Conservation (phyloP, 345 rosid genomes). For the Syzygium grande region DNA sequence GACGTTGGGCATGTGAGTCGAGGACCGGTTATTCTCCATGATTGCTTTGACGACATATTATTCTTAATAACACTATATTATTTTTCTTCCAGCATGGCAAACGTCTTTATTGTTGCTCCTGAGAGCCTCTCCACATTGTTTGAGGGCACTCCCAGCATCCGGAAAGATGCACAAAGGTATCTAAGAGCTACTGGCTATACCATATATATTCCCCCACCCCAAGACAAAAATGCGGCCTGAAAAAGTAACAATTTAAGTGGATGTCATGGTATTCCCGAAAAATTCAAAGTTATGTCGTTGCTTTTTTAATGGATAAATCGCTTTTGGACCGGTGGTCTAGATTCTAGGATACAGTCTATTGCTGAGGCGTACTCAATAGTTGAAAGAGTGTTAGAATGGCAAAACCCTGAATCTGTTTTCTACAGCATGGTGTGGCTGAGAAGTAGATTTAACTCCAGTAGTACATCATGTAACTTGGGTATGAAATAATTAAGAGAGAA, state of each 20-base stretch:
- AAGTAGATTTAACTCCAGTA: background rate
- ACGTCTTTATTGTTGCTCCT: constrained; percentile 93
- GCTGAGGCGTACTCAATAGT: background rate
- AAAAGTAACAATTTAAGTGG: background rate
- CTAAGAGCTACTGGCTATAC: background rate
- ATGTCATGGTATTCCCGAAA: background rate
- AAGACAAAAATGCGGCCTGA: background rate
- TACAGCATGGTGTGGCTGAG: background rate
- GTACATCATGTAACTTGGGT: background rate
- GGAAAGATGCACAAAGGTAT: constrained; percentile 90
- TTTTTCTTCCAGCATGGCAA: constrained; percentile 66
- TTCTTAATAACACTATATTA: background rate
- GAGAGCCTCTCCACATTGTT: constrained; percentile 88
- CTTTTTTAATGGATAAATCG: background rate
- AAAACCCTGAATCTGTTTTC: background rate
- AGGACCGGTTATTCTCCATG: background rate
- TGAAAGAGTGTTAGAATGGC: background rate
- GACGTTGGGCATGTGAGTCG: constrained; percentile 78
- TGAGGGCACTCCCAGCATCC: constrained; percentile 93
- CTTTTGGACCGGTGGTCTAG: background rate
- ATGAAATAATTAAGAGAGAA: background rate
- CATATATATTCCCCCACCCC: background rate
- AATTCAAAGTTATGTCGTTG: background rate
- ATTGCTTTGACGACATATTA: background rate
- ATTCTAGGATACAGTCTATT: background rate